Percentiles rank a stretch among this genome's conserved stretches.
Conservation (phyloP, 495 filamentous ascomycete species). For the Neurospora africana region DNA sequence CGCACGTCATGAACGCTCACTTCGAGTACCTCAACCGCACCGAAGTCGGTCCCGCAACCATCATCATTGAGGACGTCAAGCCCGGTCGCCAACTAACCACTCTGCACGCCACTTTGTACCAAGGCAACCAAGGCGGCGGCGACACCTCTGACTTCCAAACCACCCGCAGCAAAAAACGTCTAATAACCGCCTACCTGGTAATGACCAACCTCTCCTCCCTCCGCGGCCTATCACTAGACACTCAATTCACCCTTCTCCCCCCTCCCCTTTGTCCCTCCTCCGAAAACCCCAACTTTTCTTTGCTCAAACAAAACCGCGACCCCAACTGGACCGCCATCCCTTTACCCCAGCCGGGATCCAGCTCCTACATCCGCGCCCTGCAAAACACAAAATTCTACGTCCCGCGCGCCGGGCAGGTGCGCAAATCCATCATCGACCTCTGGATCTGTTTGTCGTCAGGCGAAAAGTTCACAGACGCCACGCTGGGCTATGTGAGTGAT, state of each 20-base stretch:
- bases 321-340: slow-evolving; percentile 33
- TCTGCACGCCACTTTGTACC: slow-evolving; percentile 49
- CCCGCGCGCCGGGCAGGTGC: slow-evolving; percentile 36
- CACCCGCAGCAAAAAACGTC: slow-evolving; percentile 8
- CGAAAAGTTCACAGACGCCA: slow-evolving; percentile 43
- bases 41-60: slow-evolving; percentile 46
- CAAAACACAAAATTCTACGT: slow-evolving; percentile 45
- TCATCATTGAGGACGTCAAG: slow-evolving; percentile 63
- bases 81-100: slow-evolving; percentile 58
- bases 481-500: slow-evolving; percentile 51
- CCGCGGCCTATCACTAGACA: slow-evolving; percentile 44
- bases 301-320: slow-evolving; percentile 30
- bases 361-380: slow-evolving; percentile 38
- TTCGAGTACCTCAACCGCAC: slow-evolving; percentile 66
- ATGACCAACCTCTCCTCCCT: slow-evolving; percentile 51
- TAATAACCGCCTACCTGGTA: slow-evolving; percentile 56
- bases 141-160: too few species aligned
- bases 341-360: slow-evolving; percentile 17
- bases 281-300: slow-evolving; percentile 20
- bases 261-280: slow-evolving; percentile 18
- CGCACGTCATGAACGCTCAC: slow-evolving; percentile 55
- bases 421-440: slow-evolving; percentile 44
- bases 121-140: slow-evolving; percentile 15
- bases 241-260: slow-evolving; percentile 35
- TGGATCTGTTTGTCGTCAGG: slow-evolving; percentile 49